Conservation (phyloP, 2,329 filamentous ascomycete species). For the Ophiostoma ips region DNA sequence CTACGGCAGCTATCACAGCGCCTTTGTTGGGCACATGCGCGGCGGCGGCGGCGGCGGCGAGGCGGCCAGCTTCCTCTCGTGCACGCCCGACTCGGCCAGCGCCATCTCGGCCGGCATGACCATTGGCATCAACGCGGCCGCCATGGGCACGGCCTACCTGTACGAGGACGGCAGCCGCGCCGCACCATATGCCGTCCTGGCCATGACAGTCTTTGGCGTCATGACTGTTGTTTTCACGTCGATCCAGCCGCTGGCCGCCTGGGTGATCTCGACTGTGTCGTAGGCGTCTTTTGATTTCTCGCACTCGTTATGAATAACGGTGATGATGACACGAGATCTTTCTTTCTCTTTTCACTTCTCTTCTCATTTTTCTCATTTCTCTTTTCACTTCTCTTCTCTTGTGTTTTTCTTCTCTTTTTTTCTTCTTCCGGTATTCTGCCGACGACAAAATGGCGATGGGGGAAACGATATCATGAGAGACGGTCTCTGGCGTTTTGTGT, state of each 20-base stretch:
- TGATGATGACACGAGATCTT: too few relatives aligned
- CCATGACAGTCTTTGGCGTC: constrained; percentile 44
- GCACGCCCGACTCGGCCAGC: constrained; percentile 18
- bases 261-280: constrained; percentile 23
- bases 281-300: neutral
- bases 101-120: constrained; percentile 37
- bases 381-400: neutral
- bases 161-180: constrained; percentile 39
- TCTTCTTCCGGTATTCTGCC: neutral
- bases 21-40: neutral
- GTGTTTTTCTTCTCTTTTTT: neutral
- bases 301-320: too few relatives aligned
- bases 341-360: neutral
- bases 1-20: neutral
- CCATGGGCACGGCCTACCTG: constrained; percentile 44
- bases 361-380: neutral
- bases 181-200: constrained; percentile 40
- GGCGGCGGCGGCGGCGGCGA: neutral
- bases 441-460: neutral
- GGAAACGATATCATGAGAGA: neutral
- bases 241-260: constrained; percentile 29
- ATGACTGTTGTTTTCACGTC: constrained; percentile 41
- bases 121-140: constrained; percentile 44
- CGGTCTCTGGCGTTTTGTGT: neutral
- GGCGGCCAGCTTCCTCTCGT: neutral